Base-by-base conservation (phyloP, 495 filamentous ascomycete species). In the Extremus antarcticus region DNA sequence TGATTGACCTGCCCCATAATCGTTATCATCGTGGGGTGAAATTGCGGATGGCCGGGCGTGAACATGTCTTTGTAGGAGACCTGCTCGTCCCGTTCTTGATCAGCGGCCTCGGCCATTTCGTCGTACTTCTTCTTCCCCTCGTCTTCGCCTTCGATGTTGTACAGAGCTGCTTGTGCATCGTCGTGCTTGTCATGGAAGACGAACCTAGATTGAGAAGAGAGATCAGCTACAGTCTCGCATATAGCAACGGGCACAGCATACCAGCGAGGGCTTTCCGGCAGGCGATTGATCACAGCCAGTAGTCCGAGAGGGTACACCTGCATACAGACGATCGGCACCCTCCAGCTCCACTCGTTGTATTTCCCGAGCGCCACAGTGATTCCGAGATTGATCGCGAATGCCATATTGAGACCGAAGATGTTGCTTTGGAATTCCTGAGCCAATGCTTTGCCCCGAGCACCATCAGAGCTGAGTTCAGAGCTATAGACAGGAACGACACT, bases 291-390 rank as follows among this genome's bases (percentile, higher is more conserved):
- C 58, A 77, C 63, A 3, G 68, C 62, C 43, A 78, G 56, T 1
- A 81, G 68, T 9, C 74, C 39, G 1, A 78, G 39, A 0, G 78
- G 78, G 59, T 79, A 80, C 0, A 72, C 55, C 55, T 78, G 76
- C 78, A 81, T 80, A 38, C 73, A 66, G n/a, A 82, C 74, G 25
- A 82, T 81, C 15, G 81, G 81, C 32, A 78, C 75, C 24, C 81
- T 69, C 74, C 82, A 84, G 1, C 78, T 73, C 70, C 70, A 72
- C 53, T 72, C 60, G 39, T 62, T 68, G 43, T 19, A 16, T 50
- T 72, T 71, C 40, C 70, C 70, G 10, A 72, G 61, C 0, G 54
- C 51, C 3, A 58, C 50, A 0, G 68, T 72, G n/a, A 70, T 58
- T 8, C 54, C 63, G 2, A 71, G 63, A 52, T 70, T 71, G 63